Conservation (phyloP, 2,329 filamentous ascomycete species). For the Neophaeococcomyces aloes region DNA sequence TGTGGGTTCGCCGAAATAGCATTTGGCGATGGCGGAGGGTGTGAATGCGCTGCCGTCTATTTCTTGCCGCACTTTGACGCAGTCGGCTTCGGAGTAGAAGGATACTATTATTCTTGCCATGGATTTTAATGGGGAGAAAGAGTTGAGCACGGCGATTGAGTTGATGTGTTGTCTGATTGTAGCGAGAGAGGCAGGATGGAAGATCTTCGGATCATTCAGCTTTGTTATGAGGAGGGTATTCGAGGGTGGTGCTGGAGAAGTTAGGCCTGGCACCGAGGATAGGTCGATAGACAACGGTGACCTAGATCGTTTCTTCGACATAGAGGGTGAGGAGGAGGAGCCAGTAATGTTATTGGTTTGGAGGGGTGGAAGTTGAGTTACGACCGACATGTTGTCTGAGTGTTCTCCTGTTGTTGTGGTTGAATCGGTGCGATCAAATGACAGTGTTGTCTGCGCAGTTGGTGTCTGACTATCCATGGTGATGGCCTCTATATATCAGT, state of each 20-base stretch:
- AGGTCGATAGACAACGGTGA: slow-evolving; percentile 37
- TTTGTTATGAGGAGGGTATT: slow-evolving; percentile 44
- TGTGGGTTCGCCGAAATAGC: slow-evolving; percentile 45
- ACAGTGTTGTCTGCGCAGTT: background rate
- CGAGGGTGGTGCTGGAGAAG: slow-evolving; percentile 36
- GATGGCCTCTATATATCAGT: background rate
- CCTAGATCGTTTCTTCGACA: slow-evolving; percentile 17
- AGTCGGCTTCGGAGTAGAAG: slow-evolving; percentile 34
- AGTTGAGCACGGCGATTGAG: slow-evolving; percentile 35
- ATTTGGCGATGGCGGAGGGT: slow-evolving; percentile 28
- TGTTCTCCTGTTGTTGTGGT: background rate
- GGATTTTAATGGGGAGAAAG: slow-evolving; percentile 42
- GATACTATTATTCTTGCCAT: slow-evolving; percentile 42
- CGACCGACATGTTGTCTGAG: slow-evolving; percentile 3
- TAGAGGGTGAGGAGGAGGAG: slow-evolving; percentile 23
- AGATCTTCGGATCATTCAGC: slow-evolving; percentile 35
- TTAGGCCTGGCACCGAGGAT: slow-evolving; percentile 35
- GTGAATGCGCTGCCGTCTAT: slow-evolving; percentile 30
- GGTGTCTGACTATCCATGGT: background rate
- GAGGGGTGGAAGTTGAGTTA: slow-evolving; percentile 5
- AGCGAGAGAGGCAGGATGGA: slow-evolving; percentile 35
- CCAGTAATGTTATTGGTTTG: slow-evolving; percentile 1
- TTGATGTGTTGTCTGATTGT: slow-evolving; percentile 35
- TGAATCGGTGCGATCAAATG: background rate
- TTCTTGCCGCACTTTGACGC: slow-evolving; percentile 33